Conservation (phyloP, 2,329 filamentous ascomycete genomes). For the Clarireedia monteithiana region DNA sequence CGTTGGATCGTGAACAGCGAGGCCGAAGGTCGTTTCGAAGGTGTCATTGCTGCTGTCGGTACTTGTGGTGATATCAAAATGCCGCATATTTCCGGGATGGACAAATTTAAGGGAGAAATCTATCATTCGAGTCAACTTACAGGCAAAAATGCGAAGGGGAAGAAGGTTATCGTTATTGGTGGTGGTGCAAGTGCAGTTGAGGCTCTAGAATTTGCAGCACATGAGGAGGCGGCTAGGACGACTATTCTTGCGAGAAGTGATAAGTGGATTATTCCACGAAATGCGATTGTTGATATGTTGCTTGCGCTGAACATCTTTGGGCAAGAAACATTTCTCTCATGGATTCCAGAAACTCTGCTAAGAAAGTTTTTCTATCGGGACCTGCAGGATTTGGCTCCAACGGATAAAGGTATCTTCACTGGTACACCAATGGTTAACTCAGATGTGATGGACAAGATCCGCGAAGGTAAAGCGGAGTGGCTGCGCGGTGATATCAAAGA, state of each 20-base stretch:
- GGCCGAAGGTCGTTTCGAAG: slow-evolving; percentile 66
- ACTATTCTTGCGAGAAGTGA: slow-evolving; percentile 70
- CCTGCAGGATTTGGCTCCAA: slow-evolving; percentile 63
- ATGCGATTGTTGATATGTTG: slow-evolving; percentile 64
- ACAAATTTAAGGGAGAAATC: slow-evolving; percentile 62
- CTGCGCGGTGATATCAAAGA: slow-evolving; percentile 69
- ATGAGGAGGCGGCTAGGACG: slow-evolving; percentile 57
- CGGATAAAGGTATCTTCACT: slow-evolving; percentile 66
- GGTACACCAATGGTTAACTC: slow-evolving; percentile 85
- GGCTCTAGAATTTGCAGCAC: slow-evolving; percentile 69
- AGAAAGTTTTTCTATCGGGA: slow-evolving; percentile 78
- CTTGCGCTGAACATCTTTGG: slow-evolving; percentile 74
- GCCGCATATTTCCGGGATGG: slow-evolving; percentile 61
- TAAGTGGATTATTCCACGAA: slow-evolving; percentile 83
- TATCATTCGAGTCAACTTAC: slow-evolving; percentile 71
- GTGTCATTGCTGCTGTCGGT: slow-evolving; percentile 69
- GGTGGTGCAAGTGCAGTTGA: slow-evolving; percentile 78
- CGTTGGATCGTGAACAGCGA: slow-evolving; percentile 73
- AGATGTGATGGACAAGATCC: slow-evolving; percentile 68
- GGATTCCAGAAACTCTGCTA: slow-evolving; percentile 69
- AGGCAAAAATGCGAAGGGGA: slow-evolving; percentile 63
- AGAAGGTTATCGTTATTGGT: slow-evolving; percentile 69
- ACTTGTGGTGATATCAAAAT: slow-evolving; percentile 75
- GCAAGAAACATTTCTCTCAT: slow-evolving; percentile 66
- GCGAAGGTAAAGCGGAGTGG: slow-evolving; percentile 67